Evolutionary conservation across 495 filamentous ascomycete species (phyloP).

Genomic region (Haplographium delicatum): DNA sequence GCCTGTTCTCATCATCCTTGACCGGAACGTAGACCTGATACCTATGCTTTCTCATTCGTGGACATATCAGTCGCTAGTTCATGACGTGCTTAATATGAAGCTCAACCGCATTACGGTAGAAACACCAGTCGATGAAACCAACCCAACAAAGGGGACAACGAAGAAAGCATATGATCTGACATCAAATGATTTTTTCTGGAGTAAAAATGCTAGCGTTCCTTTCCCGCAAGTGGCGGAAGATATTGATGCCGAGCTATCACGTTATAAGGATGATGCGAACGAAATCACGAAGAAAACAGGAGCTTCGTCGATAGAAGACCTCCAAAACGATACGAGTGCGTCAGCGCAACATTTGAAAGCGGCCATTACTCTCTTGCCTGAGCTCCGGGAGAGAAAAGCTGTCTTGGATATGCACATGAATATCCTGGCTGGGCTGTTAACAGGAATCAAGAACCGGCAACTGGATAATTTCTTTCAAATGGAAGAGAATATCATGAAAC

Average conservation of each 20-base stretch:
- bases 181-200: constrained; percentile 96
- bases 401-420: constrained; percentile 99
- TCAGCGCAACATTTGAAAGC: constrained; percentile 93
- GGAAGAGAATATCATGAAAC: constrained; percentile 90
- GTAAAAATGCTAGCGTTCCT: constrained; percentile 82
- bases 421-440: constrained; percentile 78
- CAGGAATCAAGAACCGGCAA: constrained; percentile 90
- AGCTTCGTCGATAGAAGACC: constrained; percentile 85
- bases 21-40: constrained; percentile 91
- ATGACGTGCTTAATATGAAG: constrained; percentile 90
- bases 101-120: constrained; percentile 97
- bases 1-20: constrained; percentile 83
- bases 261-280: constrained; percentile 92
- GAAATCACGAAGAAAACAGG: constrained; percentile 95
- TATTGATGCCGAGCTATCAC: constrained; percentile 84
- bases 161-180: constrained; percentile 89
- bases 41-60: constrained; percentile 99
- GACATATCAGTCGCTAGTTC: constrained; percentile 95
- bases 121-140: constrained; percentile 66
- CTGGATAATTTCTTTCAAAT: constrained; percentile 95
- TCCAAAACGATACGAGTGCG: constrained; percentile 81
- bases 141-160: constrained; percentile 61
- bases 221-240: constrained; percentile 97
- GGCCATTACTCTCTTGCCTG: constrained; percentile 87
- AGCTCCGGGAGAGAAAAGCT: constrained; percentile 86